A percentile compares a stretch with the other conserved stretches of the same genome.
Evolutionary conservation across 2,329 filamentous ascomycete species (phyloP).

Genomic region (Fusarium palustre): DNA sequence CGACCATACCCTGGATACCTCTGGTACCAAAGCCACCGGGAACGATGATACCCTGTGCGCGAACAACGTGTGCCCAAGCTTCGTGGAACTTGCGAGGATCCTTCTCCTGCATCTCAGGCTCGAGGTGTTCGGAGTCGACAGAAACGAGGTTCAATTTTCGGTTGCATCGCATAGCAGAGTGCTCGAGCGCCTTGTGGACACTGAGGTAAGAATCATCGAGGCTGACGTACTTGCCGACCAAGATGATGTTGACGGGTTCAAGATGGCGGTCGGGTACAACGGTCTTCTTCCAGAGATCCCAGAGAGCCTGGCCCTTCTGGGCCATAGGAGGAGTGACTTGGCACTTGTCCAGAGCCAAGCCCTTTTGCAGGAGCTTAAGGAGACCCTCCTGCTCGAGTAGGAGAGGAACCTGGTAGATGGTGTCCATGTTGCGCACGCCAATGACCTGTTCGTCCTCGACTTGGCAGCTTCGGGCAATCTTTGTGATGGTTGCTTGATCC

Average conservation of each 20-base stretch:
- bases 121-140: constrained; percentile 88
- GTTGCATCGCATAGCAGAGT: constrained; percentile 87
- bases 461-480: constrained; percentile 91
- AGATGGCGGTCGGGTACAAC: constrained; percentile 75
- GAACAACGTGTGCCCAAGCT: constrained; percentile 84
- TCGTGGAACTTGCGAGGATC: constrained; percentile 83
- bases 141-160: constrained; percentile 83
- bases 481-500: constrained; percentile 78
- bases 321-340: constrained; percentile 64
- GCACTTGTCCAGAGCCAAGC: constrained; percentile 73
- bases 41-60: constrained; percentile 66
- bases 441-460: constrained; percentile 87
- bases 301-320: constrained; percentile 74
- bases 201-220: constrained; percentile 88
- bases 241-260: constrained; percentile 78
- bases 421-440: constrained; percentile 88
- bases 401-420: constrained; percentile 95
- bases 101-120: constrained; percentile 69
- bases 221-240: constrained; percentile 92
- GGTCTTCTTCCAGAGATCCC: constrained; percentile 81
- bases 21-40: constrained; percentile 84
- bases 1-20: constrained; percentile 87
- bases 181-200: constrained; percentile 86
- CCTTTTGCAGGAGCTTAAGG: constrained; percentile 71
- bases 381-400: constrained; percentile 87